Percentiles rank a stretch among this genome's conserved stretches.
Evolutionary conservation across 1,284 basidiomycete genomes (phyloP).

Genomic region (Mycena citricolor): DNA sequence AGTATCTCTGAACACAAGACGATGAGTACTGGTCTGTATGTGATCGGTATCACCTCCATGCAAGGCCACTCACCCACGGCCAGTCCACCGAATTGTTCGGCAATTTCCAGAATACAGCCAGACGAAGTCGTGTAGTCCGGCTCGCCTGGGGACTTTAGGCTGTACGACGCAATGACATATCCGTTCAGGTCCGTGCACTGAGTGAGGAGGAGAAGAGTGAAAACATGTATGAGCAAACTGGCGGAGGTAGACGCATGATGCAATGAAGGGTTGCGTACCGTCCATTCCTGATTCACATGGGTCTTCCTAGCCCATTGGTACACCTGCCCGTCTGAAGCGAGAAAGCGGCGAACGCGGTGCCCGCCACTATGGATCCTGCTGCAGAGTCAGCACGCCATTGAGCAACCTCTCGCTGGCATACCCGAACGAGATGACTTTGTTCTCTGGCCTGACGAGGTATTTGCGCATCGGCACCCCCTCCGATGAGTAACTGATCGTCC

Average conservation of each 20-base stretch:
- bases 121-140: slow-evolving; percentile 53
- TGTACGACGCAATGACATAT: slow-evolving; percentile 58
- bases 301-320: slow-evolving; percentile 56
- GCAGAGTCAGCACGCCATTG: slow-evolving; percentile 23
- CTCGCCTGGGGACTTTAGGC: slow-evolving; percentile 53
- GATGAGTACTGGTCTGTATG: too few relatives aligned
- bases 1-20: slow-evolving; percentile 47
- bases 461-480: slow-evolving; percentile 46
- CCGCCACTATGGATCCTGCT: slow-evolving; percentile 32
- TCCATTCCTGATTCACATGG: slow-evolving; percentile 56
- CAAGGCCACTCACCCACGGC: slow-evolving; percentile 45
- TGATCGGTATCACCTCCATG: too few relatives aligned
- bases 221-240: too few relatives aligned
- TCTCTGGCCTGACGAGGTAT: slow-evolving; percentile 45
- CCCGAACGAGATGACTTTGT: neutral
- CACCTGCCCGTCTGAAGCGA: slow-evolving; percentile 54
- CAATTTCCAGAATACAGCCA: slow-evolving; percentile 61
- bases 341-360: slow-evolving; percentile 50
- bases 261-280: too few relatives aligned
- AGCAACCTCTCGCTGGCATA: neutral
- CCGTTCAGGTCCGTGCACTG: slow-evolving; percentile 55
- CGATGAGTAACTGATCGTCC: slow-evolving; percentile 46
- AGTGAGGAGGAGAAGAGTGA: too few relatives aligned
- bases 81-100: slow-evolving; percentile 55
- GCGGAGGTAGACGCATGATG: too few relatives aligned